A percentile compares a stretch with the other conserved stretches of the same genome.
phyloP scores from a whole-genome alignment of 352 stramenopile genomes.

The Pythium volutum region DNA sequence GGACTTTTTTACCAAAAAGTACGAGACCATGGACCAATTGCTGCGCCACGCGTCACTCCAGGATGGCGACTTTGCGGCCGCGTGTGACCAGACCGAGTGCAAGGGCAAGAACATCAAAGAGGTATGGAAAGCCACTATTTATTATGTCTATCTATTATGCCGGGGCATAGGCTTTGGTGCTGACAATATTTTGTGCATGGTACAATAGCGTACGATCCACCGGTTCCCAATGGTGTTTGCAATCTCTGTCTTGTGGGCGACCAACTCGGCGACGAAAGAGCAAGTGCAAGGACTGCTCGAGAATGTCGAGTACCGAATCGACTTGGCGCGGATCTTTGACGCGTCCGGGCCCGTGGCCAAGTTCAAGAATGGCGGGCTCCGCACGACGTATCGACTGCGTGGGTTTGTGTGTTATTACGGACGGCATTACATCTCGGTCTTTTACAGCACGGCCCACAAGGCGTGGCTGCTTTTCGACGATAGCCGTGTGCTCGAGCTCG shows the following conservation, averaged over 20 bases:
- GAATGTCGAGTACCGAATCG: slow-evolving; percentile 65
- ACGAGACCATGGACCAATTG: slow-evolving; percentile 73
- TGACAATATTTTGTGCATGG: not conserved
- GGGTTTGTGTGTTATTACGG: slow-evolving; percentile 87
- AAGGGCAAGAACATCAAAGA: slow-evolving; percentile 67
- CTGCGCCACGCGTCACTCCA: slow-evolving; percentile 56
- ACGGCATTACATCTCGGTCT: slow-evolving; percentile 77
- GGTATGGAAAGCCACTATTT: slow-evolving; percentile 21
- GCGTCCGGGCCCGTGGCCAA: slow-evolving; percentile 60
- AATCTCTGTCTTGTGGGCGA: slow-evolving; percentile 80
- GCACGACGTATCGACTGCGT: slow-evolving; percentile 72
- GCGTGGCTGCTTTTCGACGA: slow-evolving; percentile 88
- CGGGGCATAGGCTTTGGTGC: not conserved
- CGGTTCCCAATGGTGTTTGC: slow-evolving; percentile 87
- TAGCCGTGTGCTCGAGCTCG: slow-evolving; percentile 72
- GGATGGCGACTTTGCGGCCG: slow-evolving; percentile 47
- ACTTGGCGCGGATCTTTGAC: slow-evolving; percentile 74
- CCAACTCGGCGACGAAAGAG: slow-evolving; percentile 66
- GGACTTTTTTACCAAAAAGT: slow-evolving; percentile 56
- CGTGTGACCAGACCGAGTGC: slow-evolving; percentile 57
- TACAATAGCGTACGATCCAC: slow-evolving; percentile 54
- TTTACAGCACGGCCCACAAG: slow-evolving; percentile 84
- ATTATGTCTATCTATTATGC: too few relatives aligned
- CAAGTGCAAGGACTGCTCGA: slow-evolving; percentile 63
- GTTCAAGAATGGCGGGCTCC: slow-evolving; percentile 67